Percentiles rank a stretch among this genome's conserved stretches.
Evolutionary conservation across 164 flowering plant genomes (phyloP).

Genomic region (Stephania yunnanensis): DNA sequence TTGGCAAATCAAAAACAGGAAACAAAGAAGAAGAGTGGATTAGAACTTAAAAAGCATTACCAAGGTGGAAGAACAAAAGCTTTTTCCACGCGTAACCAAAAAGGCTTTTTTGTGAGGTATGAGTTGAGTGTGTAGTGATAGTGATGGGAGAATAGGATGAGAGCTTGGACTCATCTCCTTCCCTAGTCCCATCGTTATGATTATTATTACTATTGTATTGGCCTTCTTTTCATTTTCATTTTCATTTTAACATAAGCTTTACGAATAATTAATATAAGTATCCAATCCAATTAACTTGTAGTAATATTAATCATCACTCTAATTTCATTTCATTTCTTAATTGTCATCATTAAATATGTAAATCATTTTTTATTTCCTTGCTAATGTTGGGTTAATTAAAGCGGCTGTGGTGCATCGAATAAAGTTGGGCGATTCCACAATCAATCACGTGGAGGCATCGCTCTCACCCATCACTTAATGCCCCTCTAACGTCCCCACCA

Average conservation of each 20-base stretch:
- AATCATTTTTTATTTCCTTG: no score
- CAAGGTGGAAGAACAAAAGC: neutral
- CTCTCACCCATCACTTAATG: slow-evolving; percentile 11
- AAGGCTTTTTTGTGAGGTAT: neutral
- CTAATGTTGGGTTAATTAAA: neutral
- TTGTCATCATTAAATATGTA: no score
- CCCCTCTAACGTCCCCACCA: neutral
- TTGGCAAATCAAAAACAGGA: no score
- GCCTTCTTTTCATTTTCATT: no score
- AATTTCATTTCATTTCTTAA: no score
- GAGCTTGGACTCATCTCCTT: neutral
- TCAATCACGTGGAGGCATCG: slow-evolving; percentile 15
- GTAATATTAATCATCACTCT: no score
- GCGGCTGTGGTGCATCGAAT: neutral
- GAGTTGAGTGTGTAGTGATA: neutral
- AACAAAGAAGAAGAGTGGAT: neutral
- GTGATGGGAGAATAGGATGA: neutral
- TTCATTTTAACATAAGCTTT: no score
- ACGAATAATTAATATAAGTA: no score
- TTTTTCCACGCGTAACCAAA: neutral
- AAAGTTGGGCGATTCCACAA: slow-evolving; percentile 9
- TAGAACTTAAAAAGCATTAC: neutral
- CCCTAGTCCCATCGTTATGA: neutral
- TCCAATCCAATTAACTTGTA: no score
- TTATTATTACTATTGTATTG: no score